Base-by-base conservation (phyloP, 305 asterid species). In the Stenogyne calaminthoides region DNA sequence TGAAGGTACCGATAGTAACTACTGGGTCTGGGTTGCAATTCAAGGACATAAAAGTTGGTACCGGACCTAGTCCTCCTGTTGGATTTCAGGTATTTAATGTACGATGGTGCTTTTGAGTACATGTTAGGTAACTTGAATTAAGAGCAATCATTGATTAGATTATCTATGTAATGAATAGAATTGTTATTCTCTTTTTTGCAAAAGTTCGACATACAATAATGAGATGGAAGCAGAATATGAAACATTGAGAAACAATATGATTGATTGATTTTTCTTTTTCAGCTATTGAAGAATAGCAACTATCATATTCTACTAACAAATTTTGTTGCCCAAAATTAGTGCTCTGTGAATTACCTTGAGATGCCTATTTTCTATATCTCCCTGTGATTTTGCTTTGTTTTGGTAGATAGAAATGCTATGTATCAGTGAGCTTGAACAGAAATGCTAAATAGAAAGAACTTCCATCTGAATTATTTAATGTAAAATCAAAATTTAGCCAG, bases 11-110 rank as follows among this genome's bases (percentile, higher is more conserved):
- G 22, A 83, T 82, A 89, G 87, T 95, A 72, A 95, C 97, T 67
- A 90, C 98, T 0, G 96, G 80, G 76, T 90, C 99, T 15, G 99
- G 99, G 19, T 82, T 95, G 92, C 95, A 95, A 80, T 95, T 92
- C 83, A 95, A 92, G 86, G 99, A 95, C 76, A 90, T 95, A 67
- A 84, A 84, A 85, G 88, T 95, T 58, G 99, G 99, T 40, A 51
- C 67, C 29, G 99, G 99, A 55, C 98, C 99, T 62, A 89, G 90
- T 69, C 99, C 99, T 34, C 99, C 99, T 14, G 77, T 89, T 77
- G 99, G 99, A 67, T 95, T 86, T 85, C 99, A 95, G 96, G 99
- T 92, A 87, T n/a, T 29, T 39, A 42, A 34, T 3, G 7, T n/a
- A 57, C 22, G 37, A 29, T 46, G 54, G 1, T 39, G 7, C n/a